These are phyloP conservation scores for Fusarium equiseti DNA, from an alignment of 2,329 filamentous ascomycete species.

Conservation along the genomic window DNA sequence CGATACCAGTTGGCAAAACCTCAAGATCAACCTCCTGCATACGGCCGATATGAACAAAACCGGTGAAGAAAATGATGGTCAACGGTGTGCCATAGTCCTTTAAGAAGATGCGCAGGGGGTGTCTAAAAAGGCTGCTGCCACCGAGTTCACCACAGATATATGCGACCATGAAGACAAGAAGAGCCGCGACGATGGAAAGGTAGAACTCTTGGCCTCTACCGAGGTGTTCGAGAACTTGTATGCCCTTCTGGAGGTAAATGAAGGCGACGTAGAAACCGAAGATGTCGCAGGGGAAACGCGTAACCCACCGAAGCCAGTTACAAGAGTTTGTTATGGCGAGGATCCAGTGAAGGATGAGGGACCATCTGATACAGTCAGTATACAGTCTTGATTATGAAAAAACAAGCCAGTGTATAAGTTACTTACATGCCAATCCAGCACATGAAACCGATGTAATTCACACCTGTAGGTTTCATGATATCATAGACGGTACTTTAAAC, in stretches of 20 bases:
- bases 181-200: constrained; percentile 79
- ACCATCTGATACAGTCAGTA: constrained; percentile 69
- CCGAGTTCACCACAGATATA: constrained; percentile 81
- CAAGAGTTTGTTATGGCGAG: constrained; percentile 87
- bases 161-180: constrained; percentile 82
- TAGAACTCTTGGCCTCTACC: constrained; percentile 78
- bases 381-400: neutral
- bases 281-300: constrained; percentile 91
- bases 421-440: constrained; percentile 84
- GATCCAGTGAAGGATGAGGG: constrained; percentile 85
- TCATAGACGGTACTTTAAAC: constrained; percentile 81
- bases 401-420: neutral
- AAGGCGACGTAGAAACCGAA: constrained; percentile 95
- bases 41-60: constrained; percentile 87
- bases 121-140: constrained; percentile 76
- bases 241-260: constrained; percentile 91
- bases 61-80: constrained; percentile 88
- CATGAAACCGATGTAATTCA: constrained; percentile 91
- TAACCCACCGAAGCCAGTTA: constrained; percentile 90
- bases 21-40: constrained; percentile 79
- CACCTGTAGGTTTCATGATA: constrained; percentile 81
- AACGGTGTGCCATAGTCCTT: constrained; percentile 91
- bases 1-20: constrained; percentile 78
- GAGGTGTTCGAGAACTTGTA: constrained; percentile 84
- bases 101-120: constrained; percentile 82